Evolutionary conservation across 108 stramenopile species (phyloP), one percentile per base, ranked within the genome.

Genomic region (Stephanodiscus triporus): DNA sequence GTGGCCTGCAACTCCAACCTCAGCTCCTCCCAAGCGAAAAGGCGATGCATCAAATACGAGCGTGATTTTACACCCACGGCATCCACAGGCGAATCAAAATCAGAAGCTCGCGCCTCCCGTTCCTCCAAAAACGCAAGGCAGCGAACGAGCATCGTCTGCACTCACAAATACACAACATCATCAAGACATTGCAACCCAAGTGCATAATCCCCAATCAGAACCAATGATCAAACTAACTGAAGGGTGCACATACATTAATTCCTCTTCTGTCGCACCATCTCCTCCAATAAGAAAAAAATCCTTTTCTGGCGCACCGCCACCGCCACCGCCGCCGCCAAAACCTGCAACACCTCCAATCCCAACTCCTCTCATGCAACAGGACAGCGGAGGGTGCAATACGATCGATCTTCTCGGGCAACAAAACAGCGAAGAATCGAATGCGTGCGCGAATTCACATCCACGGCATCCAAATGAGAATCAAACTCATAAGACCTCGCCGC

Each of bases 181-280:
- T 34, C 32, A 34, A 34, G 32, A 34, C 32, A 34, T 4, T 5
- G 5, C 32, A 34, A 4, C 32, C 5, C 32, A 34, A 2, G 2
- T 34, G 5, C 32, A 34, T 34, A 34, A 34, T 34, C 32, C 32
- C 32, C 4, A 34, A 2, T 34, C 32, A 5, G 5, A 34, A 34
- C 32, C 32, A 34, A 34, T 5, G 32, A 4, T 34, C 5, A 34
- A 5, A 5, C 32, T 34, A 5, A 4, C 32, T 5, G 32, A 34
- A 34, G 32, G 32, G 5, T 34, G 32, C 73, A 17, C 63, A 54
- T 34, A 17, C 82, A 22, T 43, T 62, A 0, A 49, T 26, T 13
- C 82, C 75, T 9, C 73, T 73, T 58, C 69, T 68, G n/a, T 5
- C 32, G 32, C 32, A n/a, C n/a, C n/a, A n/a, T n/a, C n/a, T n/a